Evolutionary conservation across 1,284 basidiomycete species (phyloP), one percentile per base, ranked within the genome.

Genomic region (Irpex sp.): DNA sequence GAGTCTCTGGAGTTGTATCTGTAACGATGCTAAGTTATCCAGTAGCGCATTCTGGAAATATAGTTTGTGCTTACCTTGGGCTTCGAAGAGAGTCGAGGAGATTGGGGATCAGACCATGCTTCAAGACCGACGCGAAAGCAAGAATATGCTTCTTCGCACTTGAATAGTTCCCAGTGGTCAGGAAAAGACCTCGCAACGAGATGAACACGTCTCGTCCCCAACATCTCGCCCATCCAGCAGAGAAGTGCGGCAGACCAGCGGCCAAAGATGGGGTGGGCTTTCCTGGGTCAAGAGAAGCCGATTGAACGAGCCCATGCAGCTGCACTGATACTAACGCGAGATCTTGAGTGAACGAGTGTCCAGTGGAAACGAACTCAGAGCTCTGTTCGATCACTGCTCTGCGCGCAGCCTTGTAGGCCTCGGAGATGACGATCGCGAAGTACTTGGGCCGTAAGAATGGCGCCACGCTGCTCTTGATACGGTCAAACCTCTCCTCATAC

Each of bases 151-250:
- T 85, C 73, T 86, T 90, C 0, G 96, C 96, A 5, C 86, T 92
- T 13, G 85, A 84, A 73, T 89, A 96, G 71, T 96, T 92, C 13
- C 96, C 96, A 0, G 96, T 97, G 0, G 93, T 92, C 67, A 98
- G 78, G 79, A 97, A 97, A 56, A 98, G 80, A 2, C 96, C 96
- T 65, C 94, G 88, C 11, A 97, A 79, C 0, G 94, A 96, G 74
- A 97, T 97, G 78, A 96, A 96, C 1, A 97, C 93, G 75, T 98
- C 96, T 47, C 96, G 86, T n/a, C 96, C 96, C 96, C 96, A 98
- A 72, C 93, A 95, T 57, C 96, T 84, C 13, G 94, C 94, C 96
- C 96, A 98, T 5, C 89, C 89, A 6, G 91, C 79, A 1, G 93
- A 81, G 71, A 98, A 98, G 78, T 98, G 96, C 9, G 96, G 95